Evolutionary conservation across 2,329 filamentous ascomycete genomes (phyloP), one percentile per base, ranked within the genome.

Genomic region (Purpureocillium lavendulum): DNA sequence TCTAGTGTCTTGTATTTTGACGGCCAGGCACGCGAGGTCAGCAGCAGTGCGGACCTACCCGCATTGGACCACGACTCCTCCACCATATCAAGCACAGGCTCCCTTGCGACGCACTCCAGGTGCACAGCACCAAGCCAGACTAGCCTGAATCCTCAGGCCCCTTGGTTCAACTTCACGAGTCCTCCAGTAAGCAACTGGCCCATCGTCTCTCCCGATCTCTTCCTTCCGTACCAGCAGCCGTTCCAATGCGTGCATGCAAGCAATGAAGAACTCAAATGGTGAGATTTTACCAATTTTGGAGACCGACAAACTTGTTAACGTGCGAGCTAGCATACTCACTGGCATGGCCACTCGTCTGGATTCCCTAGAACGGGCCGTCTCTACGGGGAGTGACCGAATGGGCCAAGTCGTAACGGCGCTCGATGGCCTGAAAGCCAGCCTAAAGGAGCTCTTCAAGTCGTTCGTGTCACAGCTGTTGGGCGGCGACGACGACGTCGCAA

Each of bases 371-470:
- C 24, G 24, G 13, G 33, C 38, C 12, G 24, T 35, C 11, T 14
- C 24, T 3, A 18, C 15, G 14, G 33, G 33, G 18, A 40, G 35
- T 26, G 21, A 26, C 21, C 21, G 21, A 11, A 30, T 29, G 26
- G 21, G 21, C 21, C 28, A 29, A 29, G 13, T 31, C 14, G 10
- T 32, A 11, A 16, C 30, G 18, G 14, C 30, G 12, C 16, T 40
- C 12, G 35, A 34, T 33, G 18, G 37, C 7, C 38, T 45, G 7
- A 44, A 30, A 18, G 18, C 39, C 17, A 36, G 26, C 18, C 18
- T 44, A 6, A 41, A 41, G 16, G 40, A 33, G 12, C 38, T 44
- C 26, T 9, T 39, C 16, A 28, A 35, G 17, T 31, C 34, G 12
- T 35, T 44, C n/a, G 24, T 44, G 12, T 33, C 30, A 8, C 30